Base-by-base conservation (phyloP, 2,329 filamentous ascomycete genomes). In the Epichloe gansuensis region DNA sequence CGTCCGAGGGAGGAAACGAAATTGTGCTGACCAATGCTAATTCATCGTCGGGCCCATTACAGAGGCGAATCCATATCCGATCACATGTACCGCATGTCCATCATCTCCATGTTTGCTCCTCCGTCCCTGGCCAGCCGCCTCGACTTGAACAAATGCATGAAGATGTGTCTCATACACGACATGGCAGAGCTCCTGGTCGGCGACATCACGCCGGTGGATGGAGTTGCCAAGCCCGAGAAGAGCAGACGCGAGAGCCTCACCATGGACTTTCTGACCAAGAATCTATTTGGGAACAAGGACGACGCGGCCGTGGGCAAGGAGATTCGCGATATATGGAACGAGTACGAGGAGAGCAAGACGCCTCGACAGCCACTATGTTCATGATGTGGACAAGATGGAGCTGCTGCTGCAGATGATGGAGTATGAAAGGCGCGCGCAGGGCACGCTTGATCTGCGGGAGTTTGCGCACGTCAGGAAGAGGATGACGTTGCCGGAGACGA, bases 61-160 rank as follows among this genome's bases (percentile, higher is more conserved):
- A 83, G 78, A 54, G 86, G 88, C 66, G 93, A 98, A 70, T 95
- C 89, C 2, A 96, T 98, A 65, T 80, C 88, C 51, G 93, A 98
- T 72, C 93, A 98, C 77, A 98, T 98, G 93, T 98, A 97, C 72
- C 90, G 93, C 71, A 98, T 98, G 93, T 89, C 91, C 48, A 80
- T 98, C 60, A 89, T 98, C 68, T 90, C 88, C 58, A 88, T 98
- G 83, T 81, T 96, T 58, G 90, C 89, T 2, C 91, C 93, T 2
- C 77, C 87, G 0, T 72, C 85, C 1, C 80, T 96, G 11, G 76
- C 82, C 2, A 71, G 81, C 0, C 79, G 78, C 41, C 75, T 97
- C 63, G 86, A 97, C 65, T 77, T 95, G 41, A 71, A 78, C 28
- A 85, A 83, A 60, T 98, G 93, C 75, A 91, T 89, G 62, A 88